Conservation (phyloP, 2,329 filamentous ascomycete genomes). For the Clathrospora elynae region DNA sequence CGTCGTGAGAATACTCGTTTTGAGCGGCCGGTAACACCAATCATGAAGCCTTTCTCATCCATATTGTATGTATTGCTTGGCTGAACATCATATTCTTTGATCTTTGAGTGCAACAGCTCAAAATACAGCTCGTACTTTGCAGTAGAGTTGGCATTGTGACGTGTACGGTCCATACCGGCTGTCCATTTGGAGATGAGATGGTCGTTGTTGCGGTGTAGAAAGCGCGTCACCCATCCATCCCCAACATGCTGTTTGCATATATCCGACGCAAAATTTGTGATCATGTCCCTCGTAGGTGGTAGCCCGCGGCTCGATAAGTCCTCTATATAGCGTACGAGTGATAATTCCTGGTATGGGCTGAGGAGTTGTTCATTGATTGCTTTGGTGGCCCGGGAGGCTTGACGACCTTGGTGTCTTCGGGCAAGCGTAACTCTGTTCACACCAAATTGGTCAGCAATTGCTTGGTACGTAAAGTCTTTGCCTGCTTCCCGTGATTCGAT, state of each 20-base stretch:
- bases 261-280: not conserved
- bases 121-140: slow-evolving; percentile 14
- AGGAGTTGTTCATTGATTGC: too few species aligned
- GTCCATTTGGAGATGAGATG: slow-evolving; percentile 10
- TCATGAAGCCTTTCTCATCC: slow-evolving; percentile 15
- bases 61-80: slow-evolving; percentile 16
- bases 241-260: slow-evolving; percentile 7
- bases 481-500: too few species aligned
- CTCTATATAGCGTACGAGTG: not conserved
- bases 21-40: slow-evolving; percentile 2
- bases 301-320: not conserved
- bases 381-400: too few species aligned
- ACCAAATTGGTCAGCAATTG: too few species aligned
- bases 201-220: slow-evolving; percentile 6
- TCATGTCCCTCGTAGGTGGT: slow-evolving; percentile 3
- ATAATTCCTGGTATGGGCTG: not conserved
- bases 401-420: too few species aligned
- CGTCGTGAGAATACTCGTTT: slow-evolving; percentile 14
- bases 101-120: slow-evolving; percentile 13
- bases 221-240: slow-evolving; percentile 19
- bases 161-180: slow-evolving; percentile 5
- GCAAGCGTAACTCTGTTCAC: too few species aligned
- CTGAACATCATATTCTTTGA: slow-evolving; percentile 12
- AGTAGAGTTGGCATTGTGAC: slow-evolving; percentile 11
- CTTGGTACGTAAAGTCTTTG: too few species aligned